Evolutionary conservation across 495 filamentous ascomycete species (phyloP).

Genomic region (Glutinoglossum americanum): DNA sequence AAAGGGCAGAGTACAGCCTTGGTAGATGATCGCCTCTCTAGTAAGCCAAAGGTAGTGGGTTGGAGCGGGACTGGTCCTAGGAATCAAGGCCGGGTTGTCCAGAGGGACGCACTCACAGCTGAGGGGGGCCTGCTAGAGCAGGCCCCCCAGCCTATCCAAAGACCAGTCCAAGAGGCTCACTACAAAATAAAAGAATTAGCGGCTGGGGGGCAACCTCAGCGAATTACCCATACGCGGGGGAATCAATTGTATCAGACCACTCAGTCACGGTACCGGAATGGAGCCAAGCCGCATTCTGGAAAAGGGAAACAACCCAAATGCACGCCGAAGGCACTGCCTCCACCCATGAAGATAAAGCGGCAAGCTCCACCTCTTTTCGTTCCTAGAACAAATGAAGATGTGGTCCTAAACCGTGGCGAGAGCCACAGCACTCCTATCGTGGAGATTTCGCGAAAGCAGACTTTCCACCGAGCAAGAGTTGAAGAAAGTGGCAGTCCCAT

Average conservation of each 20-base stretch:
- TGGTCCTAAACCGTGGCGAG: not conserved
- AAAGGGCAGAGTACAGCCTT: not conserved
- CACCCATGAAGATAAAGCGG: not conserved
- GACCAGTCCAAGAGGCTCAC: not conserved
- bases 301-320: not conserved
- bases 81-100: conserved; percentile 1
- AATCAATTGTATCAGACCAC: not conserved
- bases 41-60: not conserved
- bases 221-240: not conserved
- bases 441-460: not conserved
- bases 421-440: not conserved
- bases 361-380: not conserved
- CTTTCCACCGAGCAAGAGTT: not conserved
- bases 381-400: not conserved
- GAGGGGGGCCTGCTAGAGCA: not conserved
- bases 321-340: not conserved
- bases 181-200: not conserved
- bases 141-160: not conserved
- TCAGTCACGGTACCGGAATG: not conserved
- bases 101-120: not conserved
- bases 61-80: not conserved
- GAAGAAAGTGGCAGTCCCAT: not conserved
- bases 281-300: not conserved
- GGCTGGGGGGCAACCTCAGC: not conserved
- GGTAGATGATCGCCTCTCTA: not conserved